Evolutionary conservation across 345 rosid species (phyloP).

Genomic region (Boechera divaricarpa): DNA sequence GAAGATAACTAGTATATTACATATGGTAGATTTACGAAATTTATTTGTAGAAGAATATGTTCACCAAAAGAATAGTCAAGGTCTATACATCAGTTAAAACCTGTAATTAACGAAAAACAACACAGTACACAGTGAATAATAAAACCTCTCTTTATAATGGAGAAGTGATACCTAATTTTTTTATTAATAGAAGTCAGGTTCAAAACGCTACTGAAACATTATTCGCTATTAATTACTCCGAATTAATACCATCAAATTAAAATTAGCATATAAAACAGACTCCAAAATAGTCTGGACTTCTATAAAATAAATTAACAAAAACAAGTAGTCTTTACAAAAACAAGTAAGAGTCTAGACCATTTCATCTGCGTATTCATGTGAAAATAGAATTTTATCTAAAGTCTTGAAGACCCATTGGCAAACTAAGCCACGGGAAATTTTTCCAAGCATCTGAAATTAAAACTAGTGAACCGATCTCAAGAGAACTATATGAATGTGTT

Average conservation of each 20-base stretch:
- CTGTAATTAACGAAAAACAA: neutral
- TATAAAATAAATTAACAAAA: neutral
- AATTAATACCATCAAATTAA: neutral
- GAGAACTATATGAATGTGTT: neutral
- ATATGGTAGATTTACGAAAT: neutral
- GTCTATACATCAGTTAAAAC: neutral
- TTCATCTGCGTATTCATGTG: slow-evolving; percentile 2
- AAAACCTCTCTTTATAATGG: neutral
- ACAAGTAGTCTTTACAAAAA: neutral
- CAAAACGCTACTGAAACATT: neutral
- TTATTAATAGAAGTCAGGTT: neutral
- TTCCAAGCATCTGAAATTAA: neutral
- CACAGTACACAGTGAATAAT: neutral
- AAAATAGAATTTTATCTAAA: neutral
- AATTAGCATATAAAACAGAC: neutral
- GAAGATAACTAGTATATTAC: neutral
- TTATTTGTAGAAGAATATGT: neutral
- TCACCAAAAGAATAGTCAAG: slow-evolving; percentile 4
- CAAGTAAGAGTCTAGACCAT: neutral
- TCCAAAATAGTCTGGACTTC: neutral
- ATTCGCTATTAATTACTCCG: neutral
- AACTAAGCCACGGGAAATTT: neutral
- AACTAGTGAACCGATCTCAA: neutral
- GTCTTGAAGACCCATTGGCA: neutral
- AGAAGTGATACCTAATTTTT: neutral